Percentiles rank a stretch among this genome's conserved stretches.
phyloP scores from a whole-genome alignment of 2,329 filamentous ascomycete genomes.

The Colletotrichum simmondsii region DNA sequence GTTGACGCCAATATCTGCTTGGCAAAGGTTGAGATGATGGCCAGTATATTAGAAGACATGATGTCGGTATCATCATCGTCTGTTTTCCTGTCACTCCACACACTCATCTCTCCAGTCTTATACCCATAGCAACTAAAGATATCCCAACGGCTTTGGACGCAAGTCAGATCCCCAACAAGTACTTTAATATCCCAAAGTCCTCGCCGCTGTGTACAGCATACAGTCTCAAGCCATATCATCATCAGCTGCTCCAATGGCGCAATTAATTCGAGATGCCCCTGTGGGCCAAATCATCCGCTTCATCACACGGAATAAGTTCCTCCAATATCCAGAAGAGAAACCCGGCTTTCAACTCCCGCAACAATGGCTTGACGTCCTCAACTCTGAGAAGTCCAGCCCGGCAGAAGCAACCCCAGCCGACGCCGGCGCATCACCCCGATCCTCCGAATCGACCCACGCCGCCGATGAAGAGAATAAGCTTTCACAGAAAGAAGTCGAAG shows the following conservation, averaged over 20 bases:
- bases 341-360: slow-evolving; percentile 63
- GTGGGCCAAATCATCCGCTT: slow-evolving; percentile 69
- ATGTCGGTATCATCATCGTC: not conserved
- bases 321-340: slow-evolving; percentile 70
- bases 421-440: not conserved
- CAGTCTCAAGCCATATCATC: not conserved
- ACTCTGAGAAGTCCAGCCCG: slow-evolving; percentile 39
- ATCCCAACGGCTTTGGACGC: not conserved
- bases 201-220: too few relatives aligned
- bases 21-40: not conserved
- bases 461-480: slow-evolving; percentile 14
- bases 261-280: slow-evolving; percentile 64
- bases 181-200: not conserved
- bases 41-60: not conserved
- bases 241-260: slow-evolving; percentile 11
- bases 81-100: not conserved
- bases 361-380: slow-evolving; percentile 47
- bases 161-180: not conserved
- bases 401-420: not conserved
- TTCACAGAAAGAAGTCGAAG: slow-evolving; percentile 1
- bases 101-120: not conserved
- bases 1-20: not conserved
- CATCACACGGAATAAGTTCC: slow-evolving; percentile 60
- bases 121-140: not conserved
- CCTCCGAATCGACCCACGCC: slow-evolving; percentile 24